Base-by-base conservation (phyloP, 1,139 yeast genomes). In the Scheffersomyces insectosa region DNA sequence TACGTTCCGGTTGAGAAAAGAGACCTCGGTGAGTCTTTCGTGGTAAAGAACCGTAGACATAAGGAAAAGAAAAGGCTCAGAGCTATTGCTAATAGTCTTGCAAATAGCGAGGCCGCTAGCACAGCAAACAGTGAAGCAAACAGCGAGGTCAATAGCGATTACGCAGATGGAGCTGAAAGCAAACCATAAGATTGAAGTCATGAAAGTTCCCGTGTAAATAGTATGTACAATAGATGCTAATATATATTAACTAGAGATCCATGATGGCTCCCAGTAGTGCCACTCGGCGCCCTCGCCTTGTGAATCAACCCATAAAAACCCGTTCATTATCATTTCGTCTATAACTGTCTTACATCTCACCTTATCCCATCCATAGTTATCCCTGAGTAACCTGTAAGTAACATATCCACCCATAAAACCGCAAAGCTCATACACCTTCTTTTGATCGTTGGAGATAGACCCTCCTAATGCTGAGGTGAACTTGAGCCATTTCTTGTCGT, bases 281-380 rank as follows among this genome's bases (percentile, higher is more conserved):
- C 63, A 62, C 49, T 82, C 89, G 0, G 66, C 67, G 14, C 50
- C 51, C 0, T 48, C 49, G 9, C 77, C 82, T 53, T 80, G 87
- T 3, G 64, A 62, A 57, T 90, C 98, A 1, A 89, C 70, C 98
- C 98, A 90, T 23, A 90, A 67, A 39, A 88, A 70, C 9, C 97
- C 97, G 40, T 77, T 78, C 57, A 85, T 74, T 3, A 89, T 85
- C 88, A 90, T 83, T 45, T 87, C 95, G 38, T 86, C 84, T 14
- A 91, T 62, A 9, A 83, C 86, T 0, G 83, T 68, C 49, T 75
- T 73, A 45, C 88, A 77, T 43, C 97, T 68, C 1, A 77, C 69
- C 9, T 60, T 60, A 43, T 78, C 81, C 98, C 98, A 90, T 2
- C 74, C 75, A 47, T 82, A 77, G 56, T 90, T 90, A 56, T 85